A percentile compares a stretch with the other conserved stretches of the same genome.
phyloP scores from a whole-genome alignment of 106 monocot genomes.

The Narthecium ossifragum region DNA sequence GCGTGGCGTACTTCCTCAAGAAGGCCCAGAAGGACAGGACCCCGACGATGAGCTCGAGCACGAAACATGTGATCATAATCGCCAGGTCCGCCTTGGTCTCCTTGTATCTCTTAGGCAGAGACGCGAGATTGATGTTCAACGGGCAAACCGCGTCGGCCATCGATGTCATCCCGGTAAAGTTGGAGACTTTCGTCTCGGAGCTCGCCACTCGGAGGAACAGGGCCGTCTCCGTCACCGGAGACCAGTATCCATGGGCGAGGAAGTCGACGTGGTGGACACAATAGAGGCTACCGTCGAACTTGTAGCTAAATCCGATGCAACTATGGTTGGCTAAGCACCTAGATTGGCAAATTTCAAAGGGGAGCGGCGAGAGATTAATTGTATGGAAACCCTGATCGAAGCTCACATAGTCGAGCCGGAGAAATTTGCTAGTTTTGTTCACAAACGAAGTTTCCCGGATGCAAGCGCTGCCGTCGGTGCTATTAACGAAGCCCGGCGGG shows the following conservation, averaged over 20 bases:
- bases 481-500: constrained; percentile 40
- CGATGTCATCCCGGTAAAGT: constrained; percentile 48
- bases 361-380: not conserved
- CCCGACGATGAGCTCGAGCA: constrained; percentile 53
- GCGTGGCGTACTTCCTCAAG: constrained; percentile 61
- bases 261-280: constrained; percentile 20
- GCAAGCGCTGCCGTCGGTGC: constrained; percentile 5
- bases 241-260: constrained; percentile 50
- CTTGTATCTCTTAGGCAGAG: constrained; percentile 22
- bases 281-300: constrained; percentile 13
- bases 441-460: constrained; percentile 4
- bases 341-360: constrained; percentile 28
- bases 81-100: constrained; percentile 31
- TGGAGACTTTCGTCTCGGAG: constrained; percentile 18
- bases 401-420: constrained; percentile 44
- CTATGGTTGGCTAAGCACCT: constrained; percentile 25
- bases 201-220: constrained; percentile 38
- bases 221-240: constrained; percentile 26
- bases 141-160: constrained; percentile 58
- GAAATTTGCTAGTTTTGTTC: constrained; percentile 22
- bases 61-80: constrained; percentile 39
- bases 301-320: constrained; percentile 58
- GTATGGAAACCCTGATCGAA: constrained; percentile 7
- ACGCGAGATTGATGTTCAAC: constrained; percentile 21
- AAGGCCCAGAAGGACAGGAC: constrained; percentile 64